Evolutionary conservation across 352 stramenopile genomes (phyloP), one percentile per base, ranked within the genome.

Genomic region (Phytopythium ostracodes): DNA sequence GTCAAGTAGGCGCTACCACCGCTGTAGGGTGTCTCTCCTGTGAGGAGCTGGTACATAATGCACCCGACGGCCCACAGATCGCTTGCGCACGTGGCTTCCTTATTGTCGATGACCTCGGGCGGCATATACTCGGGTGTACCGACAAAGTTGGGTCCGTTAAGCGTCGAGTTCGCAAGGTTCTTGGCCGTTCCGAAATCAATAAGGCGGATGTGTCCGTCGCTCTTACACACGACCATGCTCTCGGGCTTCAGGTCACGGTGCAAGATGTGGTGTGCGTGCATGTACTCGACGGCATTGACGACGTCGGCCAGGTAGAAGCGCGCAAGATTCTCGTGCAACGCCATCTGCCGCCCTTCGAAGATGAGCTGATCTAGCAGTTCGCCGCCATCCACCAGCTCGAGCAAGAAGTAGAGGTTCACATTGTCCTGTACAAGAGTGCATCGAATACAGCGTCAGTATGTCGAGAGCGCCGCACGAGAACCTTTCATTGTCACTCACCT

Each of bases 221-320:
- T 57, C 24, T 74, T 72, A 24, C 63, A 75, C 4, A 98, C 81
- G 44, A 98, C 82, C 71, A 99, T 95, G 70, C 99, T 99, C 65
- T 99, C 97, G 0, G 97, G 91, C 67, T 98, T 98, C 22, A 98
- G 65, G 59, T 96, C 84, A 5, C 96, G 84, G 71, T 99, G 96
- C 7, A 99, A 84, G 40, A 99, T 87, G 8, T 89, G 77, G 42
- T 96, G 84, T 0, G 67, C 62, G 71, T 99, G 96, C 53, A 99
- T 92, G 70, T 97, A 96, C 64, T 98, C 91, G 40, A 99, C 63
- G 1, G 94, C 96, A 51, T 92, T 93, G 59, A 97, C 72, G 4
- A 97, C 68, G 62, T 98, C 91, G 0, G 76, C 78, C n/a, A 93
- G 64, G 56, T 92, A 98, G 63, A 97, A 97, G 12, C 77, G 73